These are phyloP conservation scores for Leccinum subspadiceum DNA, from an alignment of 1,284 basidiomycete genomes.

Conservation along the genomic window DNA sequence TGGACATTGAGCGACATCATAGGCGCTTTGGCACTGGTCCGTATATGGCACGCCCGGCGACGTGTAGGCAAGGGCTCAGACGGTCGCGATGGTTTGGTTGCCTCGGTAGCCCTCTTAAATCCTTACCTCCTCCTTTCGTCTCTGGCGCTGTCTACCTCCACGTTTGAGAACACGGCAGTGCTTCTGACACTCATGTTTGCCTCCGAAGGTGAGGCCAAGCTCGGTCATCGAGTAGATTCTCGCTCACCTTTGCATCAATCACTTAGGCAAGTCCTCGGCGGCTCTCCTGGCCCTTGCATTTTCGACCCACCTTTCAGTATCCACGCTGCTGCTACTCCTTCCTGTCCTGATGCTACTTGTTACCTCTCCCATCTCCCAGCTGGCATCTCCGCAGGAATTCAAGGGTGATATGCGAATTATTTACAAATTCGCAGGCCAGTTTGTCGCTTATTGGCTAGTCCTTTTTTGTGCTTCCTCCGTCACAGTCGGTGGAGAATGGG, in stretches of 20 bases:
- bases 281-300: slow-evolving; percentile 68
- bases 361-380: slow-evolving; percentile 56
- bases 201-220: slow-evolving; percentile 50
- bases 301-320: slow-evolving; percentile 68
- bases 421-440: slow-evolving; percentile 46
- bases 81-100: slow-evolving; percentile 56
- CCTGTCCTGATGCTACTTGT: slow-evolving; percentile 69
- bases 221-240: neutral
- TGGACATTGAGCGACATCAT: slow-evolving; percentile 73
- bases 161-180: slow-evolving; percentile 73
- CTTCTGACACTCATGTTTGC: slow-evolving; percentile 75
- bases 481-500: slow-evolving; percentile 54
- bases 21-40: slow-evolving; percentile 64
- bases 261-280: slow-evolving; percentile 52
- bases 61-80: slow-evolving; percentile 38
- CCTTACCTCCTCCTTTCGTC: slow-evolving; percentile 83
- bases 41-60: slow-evolving; percentile 64
- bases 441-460: slow-evolving; percentile 46
- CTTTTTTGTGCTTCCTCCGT: slow-evolving; percentile 37
- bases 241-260: neutral
- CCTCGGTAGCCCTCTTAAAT: slow-evolving; percentile 76
- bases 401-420: slow-evolving; percentile 34
- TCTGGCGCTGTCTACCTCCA: slow-evolving; percentile 77
- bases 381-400: slow-evolving; percentile 58
- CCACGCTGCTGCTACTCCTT: slow-evolving; percentile 66